Evolutionary conservation across 2,329 filamentous ascomycete genomes (phyloP).

Genomic region (Blastomyces parvus): DNA sequence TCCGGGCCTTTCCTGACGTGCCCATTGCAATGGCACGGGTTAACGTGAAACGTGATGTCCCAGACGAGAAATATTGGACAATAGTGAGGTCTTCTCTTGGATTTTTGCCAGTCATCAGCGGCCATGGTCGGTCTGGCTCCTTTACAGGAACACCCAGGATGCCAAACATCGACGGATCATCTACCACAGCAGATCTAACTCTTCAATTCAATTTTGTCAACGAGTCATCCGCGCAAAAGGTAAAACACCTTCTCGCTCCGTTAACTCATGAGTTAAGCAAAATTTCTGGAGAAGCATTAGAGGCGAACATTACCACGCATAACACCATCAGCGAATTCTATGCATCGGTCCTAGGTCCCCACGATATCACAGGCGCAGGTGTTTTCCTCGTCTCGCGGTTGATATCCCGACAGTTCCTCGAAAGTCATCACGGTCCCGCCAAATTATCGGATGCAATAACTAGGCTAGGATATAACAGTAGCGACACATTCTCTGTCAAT

Average conservation of each 20-base stretch:
- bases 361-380: not conserved
- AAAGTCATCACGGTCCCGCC: slow-evolving; percentile 16
- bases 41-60: not conserved
- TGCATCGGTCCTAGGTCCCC: not conserved
- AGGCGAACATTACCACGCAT: not conserved
- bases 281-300: not conserved
- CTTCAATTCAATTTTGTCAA: not conserved
- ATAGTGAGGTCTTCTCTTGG: not conserved
- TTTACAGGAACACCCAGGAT: not conserved
- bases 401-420: slow-evolving; percentile 25
- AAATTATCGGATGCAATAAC: slow-evolving; percentile 31
- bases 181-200: not conserved
- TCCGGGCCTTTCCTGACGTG: slow-evolving; percentile 17
- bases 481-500: slow-evolving; percentile 19
- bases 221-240: not conserved
- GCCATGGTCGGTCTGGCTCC: not conserved
- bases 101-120: slow-evolving; percentile 1
- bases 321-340: not conserved
- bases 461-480: slow-evolving; percentile 16
- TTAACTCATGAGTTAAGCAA: not conserved
- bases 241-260: not conserved
- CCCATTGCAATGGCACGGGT: not conserved
- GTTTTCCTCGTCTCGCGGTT: slow-evolving; percentile 22
- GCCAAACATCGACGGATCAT: not conserved
- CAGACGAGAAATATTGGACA: not conserved